Evolutionary conservation across 495 filamentous ascomycete genomes (phyloP), one percentile per base, ranked within the genome.

Genomic region (Zalerion maritima): DNA sequence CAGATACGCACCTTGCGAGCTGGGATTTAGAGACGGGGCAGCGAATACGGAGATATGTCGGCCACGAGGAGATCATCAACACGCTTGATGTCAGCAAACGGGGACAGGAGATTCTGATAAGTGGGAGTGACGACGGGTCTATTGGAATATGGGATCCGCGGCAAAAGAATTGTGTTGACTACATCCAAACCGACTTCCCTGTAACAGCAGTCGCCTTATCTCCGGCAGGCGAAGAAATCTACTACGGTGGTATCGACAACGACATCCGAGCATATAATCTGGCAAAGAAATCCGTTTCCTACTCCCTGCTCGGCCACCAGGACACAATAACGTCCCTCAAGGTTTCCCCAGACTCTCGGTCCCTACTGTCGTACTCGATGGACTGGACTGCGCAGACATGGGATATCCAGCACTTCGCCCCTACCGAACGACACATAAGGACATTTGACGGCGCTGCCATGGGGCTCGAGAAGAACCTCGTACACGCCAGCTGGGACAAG

Each of bases 211-310:
- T 96, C 0, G 83, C 87, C 3, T 52, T 94, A 5, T 77, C 85
- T 3, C 86, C 94, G 54, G 82, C 84, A 11, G 89, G 87, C 10
- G 94, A 89, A 47, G 91, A 99, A 55, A 68, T 99, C 5, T 99
- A 85, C 50, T 85, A 78, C 11, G 89, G 89, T 20, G 80, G 85
- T 6, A 94, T 99, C 32, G 89, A 96, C 50, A 93, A 94, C 41
- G 84, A 91, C 34, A 92, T 99, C 48, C 85, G 91, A 46, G 81
- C 89, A 5, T 99, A 87, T 83, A 91, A 99, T 55, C 52, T 94
- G 35, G 74, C 91, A 38, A 94, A 93, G 57, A 82, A 86, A 47
- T 71, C 72, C 0, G 69, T 93, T 1, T 71, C 79, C 6, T 94
- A 94, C 46, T 74, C 80, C 2, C 76, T 99, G 69, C 42, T 78